These are phyloP conservation scores for Lyophyllum decastes DNA, from an alignment of 768 basidiomycete genomes.

Conservation along the genomic window DNA sequence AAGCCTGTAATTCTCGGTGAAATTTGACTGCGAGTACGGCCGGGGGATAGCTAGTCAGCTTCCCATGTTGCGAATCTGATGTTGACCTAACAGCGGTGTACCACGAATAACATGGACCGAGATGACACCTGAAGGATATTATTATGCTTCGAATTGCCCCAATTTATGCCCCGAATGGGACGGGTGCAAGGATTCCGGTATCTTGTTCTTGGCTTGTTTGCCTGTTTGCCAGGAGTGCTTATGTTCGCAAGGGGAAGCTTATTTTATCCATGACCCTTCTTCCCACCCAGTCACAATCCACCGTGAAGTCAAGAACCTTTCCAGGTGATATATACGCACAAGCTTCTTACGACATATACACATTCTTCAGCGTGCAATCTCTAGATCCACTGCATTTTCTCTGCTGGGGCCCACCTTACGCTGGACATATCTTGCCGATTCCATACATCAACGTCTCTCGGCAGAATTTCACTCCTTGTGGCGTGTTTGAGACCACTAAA, in stretches of 20 bases:
- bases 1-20: background rate
- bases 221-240: slow-evolving; percentile 9
- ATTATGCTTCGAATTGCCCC: background rate
- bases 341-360: slow-evolving; percentile 21
- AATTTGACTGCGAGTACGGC: background rate
- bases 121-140: background rate
- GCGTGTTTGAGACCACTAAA: slow-evolving; percentile 15
- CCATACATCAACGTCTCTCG: slow-evolving; percentile 23
- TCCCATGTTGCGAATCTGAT: background rate
- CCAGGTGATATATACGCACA: slow-evolving; percentile 10
- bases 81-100: background rate
- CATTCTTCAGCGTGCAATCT: slow-evolving; percentile 20
- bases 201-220: slow-evolving; percentile 11
- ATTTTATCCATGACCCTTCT: slow-evolving; percentile 7
- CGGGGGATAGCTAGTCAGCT: background rate
- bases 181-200: slow-evolving; percentile 11
- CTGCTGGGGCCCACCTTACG: slow-evolving; percentile 17
- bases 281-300: slow-evolving; percentile 14
- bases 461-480: slow-evolving; percentile 26
- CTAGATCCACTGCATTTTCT: slow-evolving; percentile 16
- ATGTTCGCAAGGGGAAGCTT: slow-evolving; percentile 4
- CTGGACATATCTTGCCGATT: slow-evolving; percentile 21
- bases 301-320: slow-evolving; percentile 15
- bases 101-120: background rate
- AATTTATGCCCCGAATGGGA: slow-evolving; percentile 16